Conservation (phyloP, 2,329 filamentous ascomycete species). For the Calonectria pauciramosa region DNA sequence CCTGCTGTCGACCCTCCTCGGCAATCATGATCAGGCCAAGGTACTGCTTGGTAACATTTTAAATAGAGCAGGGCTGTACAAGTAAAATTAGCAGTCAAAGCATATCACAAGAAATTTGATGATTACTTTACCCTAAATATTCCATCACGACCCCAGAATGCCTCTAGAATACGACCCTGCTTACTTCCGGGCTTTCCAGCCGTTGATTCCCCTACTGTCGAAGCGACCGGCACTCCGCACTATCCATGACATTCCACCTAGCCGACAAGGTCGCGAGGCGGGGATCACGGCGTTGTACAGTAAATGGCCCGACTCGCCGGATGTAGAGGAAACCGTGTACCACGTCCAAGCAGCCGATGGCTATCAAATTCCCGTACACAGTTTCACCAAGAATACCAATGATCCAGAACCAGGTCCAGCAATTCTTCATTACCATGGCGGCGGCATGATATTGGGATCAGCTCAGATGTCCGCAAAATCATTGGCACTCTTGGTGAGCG, state of each 20-base stretch:
- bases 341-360: not conserved
- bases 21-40: not conserved
- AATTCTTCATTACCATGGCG: slow-evolving; percentile 5
- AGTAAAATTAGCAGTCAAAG: not conserved
- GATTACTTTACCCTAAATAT: no score
- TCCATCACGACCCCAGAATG: not conserved
- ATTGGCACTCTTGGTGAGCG: not conserved
- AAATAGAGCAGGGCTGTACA: not conserved
- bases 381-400: not conserved
- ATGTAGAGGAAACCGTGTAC: not conserved
- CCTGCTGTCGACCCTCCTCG: no score
- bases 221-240: not conserved
- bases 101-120: not conserved
- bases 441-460: slow-evolving; percentile 10
- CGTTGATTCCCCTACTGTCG: not conserved
- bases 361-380: not conserved
- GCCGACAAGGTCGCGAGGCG: not conserved
- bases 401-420: not conserved
- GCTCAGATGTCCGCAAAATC: not conserved
- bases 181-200: not conserved
- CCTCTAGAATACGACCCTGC: not conserved
- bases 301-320: not conserved
- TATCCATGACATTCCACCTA: not conserved
- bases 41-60: not conserved
- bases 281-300: not conserved